Evolutionary conservation across 139 green algal genomes (phyloP), one percentile per base, ranked within the genome.

Genomic region (Chlamydomonas eustigma): DNA sequence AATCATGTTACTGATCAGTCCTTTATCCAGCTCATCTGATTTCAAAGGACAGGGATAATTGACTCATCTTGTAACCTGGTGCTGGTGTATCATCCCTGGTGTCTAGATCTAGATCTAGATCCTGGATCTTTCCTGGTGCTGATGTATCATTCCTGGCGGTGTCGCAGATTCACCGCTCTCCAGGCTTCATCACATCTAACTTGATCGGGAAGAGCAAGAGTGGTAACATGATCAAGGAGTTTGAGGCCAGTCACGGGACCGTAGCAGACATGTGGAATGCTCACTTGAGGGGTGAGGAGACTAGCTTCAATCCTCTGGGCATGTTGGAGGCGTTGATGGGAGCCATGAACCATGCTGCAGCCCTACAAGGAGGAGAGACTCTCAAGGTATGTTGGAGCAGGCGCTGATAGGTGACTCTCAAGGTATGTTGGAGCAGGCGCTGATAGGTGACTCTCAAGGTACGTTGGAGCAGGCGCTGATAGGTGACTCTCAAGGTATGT

Each of bases 151-250:
- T n/a, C n/a, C n/a, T n/a, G n/a, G n/a, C n/a, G n/a, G n/a, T n/a
- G n/a, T n/a, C 44, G 44, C 44, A 58, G 44, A 58, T 58, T 18
- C 44, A 58, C 44, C 44, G 44, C 44, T 58, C 44, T 18, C 44
- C 44, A 12, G 44, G 44, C 44, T 58, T 58, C 44, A 58, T 58
- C 44, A 58, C 44, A 12, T 58, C 44, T 18, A 58, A 58, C 44
- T 58, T 58, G 44, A 58, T 58, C 44, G 44, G 44, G 12, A 58
- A 58, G 44, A 58, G 44, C 44, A 58, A 58, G 44, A 18, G 18
- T 18, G 44, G 44, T 58, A 58, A 12, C 44, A 58, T 58, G 44
- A 58, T 58, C 44, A 58, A 58, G 44, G 44, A 58, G 44, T 58
- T 58, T 58, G 44, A 58, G 44, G 44, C 44, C 44, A 58, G 44